Base-by-base conservation (phyloP, 805 yeast genomes). In the Metschnikowia peoriensis region DNA sequence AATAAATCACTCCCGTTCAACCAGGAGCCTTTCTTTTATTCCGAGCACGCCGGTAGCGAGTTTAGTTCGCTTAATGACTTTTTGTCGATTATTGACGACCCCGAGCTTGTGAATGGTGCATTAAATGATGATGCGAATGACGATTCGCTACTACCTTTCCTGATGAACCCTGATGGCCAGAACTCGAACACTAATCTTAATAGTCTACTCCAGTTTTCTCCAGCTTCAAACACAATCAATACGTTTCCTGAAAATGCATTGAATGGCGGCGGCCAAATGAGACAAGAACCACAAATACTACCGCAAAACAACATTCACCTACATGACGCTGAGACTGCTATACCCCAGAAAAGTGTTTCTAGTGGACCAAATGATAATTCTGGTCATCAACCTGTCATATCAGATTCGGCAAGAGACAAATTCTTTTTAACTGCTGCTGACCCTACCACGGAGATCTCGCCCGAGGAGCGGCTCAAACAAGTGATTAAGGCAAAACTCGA, bases 361-460 rank as follows among this genome's bases (percentile, higher is more conserved):
- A 28, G 32, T 11, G 39, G 28, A 6, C 32, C 42, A 6, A 29
- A 4, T 9, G 50, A 47, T 7, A 41, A 38, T 4, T 46, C 43
- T 4, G 46, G 54, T 16, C 69, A 66, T 53, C 73, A 69, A 47
- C 79, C 79, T 1, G 70, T 73, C 39, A 76, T 82, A 4, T 80
- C 85, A 0, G 93, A 88, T 51, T 84, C 94, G 1, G 96, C 97
- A 1, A 79, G 90, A 57, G 97, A 92, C 66, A 91, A 91, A 68
- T 93, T 93, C 70, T 92, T 93, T 72, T 72, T 93, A 46, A 93
- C 97, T 0, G 98, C 98, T 0, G 97, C 97, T 0, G 98, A 93
- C 66, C 98, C 98, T 6, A 88, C 97, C 0, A 89, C 93, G 2
- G 97, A 90, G 58, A 86, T 88, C 38, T 88, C 96, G 0, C 97